phyloP scores from a whole-genome alignment of 805 yeast genomes.

The Grigorovia yakushimaensis region DNA sequence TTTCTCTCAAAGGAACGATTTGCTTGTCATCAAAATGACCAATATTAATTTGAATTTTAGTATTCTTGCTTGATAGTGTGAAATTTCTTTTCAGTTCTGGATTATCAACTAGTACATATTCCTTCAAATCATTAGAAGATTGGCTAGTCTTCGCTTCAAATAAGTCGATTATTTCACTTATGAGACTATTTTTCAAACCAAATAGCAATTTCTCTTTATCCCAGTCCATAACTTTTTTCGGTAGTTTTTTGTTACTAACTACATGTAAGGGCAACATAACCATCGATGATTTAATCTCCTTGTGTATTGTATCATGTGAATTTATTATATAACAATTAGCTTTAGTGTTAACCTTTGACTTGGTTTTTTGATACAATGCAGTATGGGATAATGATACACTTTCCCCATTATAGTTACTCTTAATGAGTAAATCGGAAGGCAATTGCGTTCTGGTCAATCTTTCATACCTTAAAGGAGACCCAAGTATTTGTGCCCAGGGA shows the following conservation, averaged over 20 bases:
- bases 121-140: not conserved
- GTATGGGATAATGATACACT: not conserved
- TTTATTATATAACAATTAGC: not conserved
- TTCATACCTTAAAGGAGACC: constrained; percentile 36
- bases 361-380: not conserved
- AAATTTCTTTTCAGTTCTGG: not conserved
- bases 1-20: not conserved
- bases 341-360: no score
- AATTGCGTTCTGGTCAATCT: not conserved
- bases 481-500: constrained; percentile 31
- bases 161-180: not conserved
- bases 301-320: not conserved
- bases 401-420: not conserved
- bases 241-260: not conserved
- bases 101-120: no score
- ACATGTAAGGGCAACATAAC: not conserved
- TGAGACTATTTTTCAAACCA: no score
- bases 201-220: not conserved
- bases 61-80: not conserved
- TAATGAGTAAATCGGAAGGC: not conserved
- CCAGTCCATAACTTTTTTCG: not conserved
- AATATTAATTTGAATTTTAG: not conserved
- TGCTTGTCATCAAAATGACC: not conserved
- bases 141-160: not conserved
- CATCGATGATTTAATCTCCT: not conserved